These are phyloP conservation scores for Parastagonospora avenae DNA, from an alignment of 2,329 filamentous ascomycete genomes.

Conservation along the genomic window DNA sequence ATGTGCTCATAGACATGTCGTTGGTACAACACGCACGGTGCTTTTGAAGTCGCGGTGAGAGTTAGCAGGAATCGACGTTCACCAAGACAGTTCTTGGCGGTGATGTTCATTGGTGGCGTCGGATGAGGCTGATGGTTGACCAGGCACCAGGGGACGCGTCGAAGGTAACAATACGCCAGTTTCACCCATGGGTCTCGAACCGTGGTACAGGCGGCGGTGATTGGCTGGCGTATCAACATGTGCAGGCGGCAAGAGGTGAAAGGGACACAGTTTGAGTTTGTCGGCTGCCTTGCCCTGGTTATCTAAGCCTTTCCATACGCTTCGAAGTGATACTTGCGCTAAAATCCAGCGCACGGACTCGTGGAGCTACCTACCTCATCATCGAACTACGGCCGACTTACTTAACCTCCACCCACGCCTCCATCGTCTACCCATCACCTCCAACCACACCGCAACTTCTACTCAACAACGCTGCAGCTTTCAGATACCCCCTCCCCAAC, in stretches of 20 bases:
- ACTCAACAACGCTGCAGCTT: constrained; percentile 21
- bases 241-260: constrained; percentile 7
- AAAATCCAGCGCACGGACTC: not conserved
- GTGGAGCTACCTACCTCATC: constrained; percentile 34
- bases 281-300: constrained; percentile 12
- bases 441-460: constrained; percentile 26
- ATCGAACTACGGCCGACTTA: constrained; percentile 34
- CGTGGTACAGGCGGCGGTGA: constrained; percentile 14
- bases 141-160: constrained; percentile 32
- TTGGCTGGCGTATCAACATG: constrained; percentile 6
- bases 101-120: constrained; percentile 17
- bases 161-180: constrained; percentile 11
- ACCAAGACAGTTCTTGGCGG: constrained; percentile 7
- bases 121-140: constrained; percentile 21
- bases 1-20: too few species aligned
- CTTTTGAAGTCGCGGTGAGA: not conserved
- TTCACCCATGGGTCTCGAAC: constrained; percentile 10
- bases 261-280: constrained; percentile 25
- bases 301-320: constrained; percentile 28
- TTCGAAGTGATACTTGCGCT: constrained; percentile 20
- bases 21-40: too few species aligned
- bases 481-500: constrained; percentile 11
- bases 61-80: not conserved
- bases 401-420: constrained; percentile 42
- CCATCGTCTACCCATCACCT: constrained; percentile 30